These are phyloP conservation scores for Globisporangium camurandrum DNA, from an alignment of 352 stramenopile species.

Conservation along the genomic window DNA sequence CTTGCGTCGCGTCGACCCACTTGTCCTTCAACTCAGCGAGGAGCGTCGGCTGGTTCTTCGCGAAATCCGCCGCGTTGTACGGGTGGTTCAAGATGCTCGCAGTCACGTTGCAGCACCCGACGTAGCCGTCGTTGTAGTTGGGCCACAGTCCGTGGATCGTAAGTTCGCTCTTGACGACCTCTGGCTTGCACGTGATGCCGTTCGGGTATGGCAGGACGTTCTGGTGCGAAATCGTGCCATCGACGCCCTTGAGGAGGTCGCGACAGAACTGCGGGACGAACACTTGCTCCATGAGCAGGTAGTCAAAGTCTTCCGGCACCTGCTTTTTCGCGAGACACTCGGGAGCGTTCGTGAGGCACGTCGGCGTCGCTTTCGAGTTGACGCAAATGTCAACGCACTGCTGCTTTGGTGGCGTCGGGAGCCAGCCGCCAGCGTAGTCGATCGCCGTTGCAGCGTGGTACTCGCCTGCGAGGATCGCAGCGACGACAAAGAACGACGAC, in stretches of 20 bases:
- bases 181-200: conserved; percentile 34
- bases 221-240: conserved; percentile 74
- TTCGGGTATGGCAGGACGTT: conserved; percentile 61
- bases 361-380: conserved; percentile 45
- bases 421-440: conserved; percentile 61
- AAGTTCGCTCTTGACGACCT: conserved; percentile 44
- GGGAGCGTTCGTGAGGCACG: conserved; percentile 44
- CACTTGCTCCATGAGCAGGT: conserved; percentile 69
- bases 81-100: conserved; percentile 42
- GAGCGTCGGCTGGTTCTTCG: conserved; percentile 35
- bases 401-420: conserved; percentile 29
- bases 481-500: conserved; percentile 9
- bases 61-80: conserved; percentile 40
- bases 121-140: conserved; percentile 71
- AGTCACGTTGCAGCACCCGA: conserved; percentile 60
- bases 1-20: conserved; percentile 36
- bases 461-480: conserved; percentile 10
- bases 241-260: conserved; percentile 60
- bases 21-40: conserved; percentile 46
- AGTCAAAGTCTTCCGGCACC: conserved; percentile 68
- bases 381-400: conserved; percentile 75
- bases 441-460: conserved; percentile 18
- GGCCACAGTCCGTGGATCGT: conserved; percentile 76
- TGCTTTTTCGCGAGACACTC: conserved; percentile 57
- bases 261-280: conserved; percentile 81